phyloP scores from a whole-genome alignment of 371 early-diverging fungal species.

The Circinella minor region DNA sequence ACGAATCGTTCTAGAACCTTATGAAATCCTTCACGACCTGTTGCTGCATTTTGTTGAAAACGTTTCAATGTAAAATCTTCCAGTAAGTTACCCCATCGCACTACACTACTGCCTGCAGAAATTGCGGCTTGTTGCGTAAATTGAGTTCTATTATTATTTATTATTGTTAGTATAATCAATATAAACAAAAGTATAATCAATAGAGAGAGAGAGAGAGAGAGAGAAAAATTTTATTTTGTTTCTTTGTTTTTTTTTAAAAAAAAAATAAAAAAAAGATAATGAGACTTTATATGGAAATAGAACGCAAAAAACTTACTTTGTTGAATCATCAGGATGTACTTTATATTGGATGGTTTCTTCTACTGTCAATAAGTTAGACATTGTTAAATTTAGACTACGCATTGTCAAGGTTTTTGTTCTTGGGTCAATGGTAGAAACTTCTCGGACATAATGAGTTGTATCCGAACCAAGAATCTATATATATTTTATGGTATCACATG shows the following conservation, averaged over 20 bases:
- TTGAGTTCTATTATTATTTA: constrained; percentile 53
- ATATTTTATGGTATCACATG: not conserved
- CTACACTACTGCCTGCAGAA: constrained; percentile 78
- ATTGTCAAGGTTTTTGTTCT: constrained; percentile 70
- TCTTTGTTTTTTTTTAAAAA: not conserved
- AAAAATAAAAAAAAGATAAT: too few relatives aligned
- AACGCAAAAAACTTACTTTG: constrained; percentile 43
- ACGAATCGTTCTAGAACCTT: constrained; percentile 61
- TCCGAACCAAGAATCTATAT: constrained; percentile 63
- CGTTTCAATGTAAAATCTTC: constrained; percentile 88
- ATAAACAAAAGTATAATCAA: not conserved
- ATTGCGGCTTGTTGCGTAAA: constrained; percentile 85
- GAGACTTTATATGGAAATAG: not conserved
- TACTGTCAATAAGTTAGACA: constrained; percentile 78
- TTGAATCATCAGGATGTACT: constrained; percentile 54
- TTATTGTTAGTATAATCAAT: too few relatives aligned
- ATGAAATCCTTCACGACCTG: constrained; percentile 77
- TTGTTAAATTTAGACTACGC: constrained; percentile 75
- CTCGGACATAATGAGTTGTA: constrained; percentile 84
- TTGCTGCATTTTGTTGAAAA: constrained; percentile 87
- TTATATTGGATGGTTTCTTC: constrained; percentile 84
- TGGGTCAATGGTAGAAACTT: constrained; percentile 86
- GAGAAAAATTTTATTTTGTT: not conserved
- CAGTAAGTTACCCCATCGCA: constrained; percentile 72
- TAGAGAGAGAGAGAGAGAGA: too few relatives aligned